A percentile compares a stretch with the other conserved stretches of the same genome.
These are phyloP conservation scores for Neurospora sp. DNA, from an alignment of 495 filamentous ascomycete species.

Conservation along the genomic window DNA sequence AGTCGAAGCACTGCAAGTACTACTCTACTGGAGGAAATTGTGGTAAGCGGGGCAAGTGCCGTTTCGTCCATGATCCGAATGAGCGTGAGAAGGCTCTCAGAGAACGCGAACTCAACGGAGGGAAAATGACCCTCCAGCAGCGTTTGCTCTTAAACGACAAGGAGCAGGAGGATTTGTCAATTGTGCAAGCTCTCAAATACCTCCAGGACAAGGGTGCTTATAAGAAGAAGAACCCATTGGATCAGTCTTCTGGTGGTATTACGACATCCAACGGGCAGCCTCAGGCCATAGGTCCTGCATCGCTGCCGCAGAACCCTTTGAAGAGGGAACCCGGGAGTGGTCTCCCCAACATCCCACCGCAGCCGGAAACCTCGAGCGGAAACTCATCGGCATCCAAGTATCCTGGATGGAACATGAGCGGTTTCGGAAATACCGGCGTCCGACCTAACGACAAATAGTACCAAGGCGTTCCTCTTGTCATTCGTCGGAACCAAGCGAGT, in stretches of 20 bases:
- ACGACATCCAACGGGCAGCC: conserved; percentile 3
- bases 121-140: conserved; percentile 46
- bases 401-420: conserved; percentile 25
- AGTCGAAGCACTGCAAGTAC: conserved; percentile 49
- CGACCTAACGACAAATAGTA: conserved; percentile 16
- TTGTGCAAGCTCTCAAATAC: conserved; percentile 43
- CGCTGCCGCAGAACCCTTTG: conserved; percentile 11
- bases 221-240: neutral
- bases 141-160: conserved; percentile 47
- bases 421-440: conserved; percentile 25
- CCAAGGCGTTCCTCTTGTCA: neutral
- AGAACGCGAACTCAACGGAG: conserved; percentile 43
- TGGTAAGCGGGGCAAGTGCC: conserved; percentile 56
- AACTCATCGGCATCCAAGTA: conserved; percentile 10
- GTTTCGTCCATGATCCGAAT: conserved; percentile 47
- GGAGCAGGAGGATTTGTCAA: conserved; percentile 45
- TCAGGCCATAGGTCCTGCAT: neutral
- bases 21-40: conserved; percentile 50
- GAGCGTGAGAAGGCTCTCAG: conserved; percentile 43
- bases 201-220: conserved; percentile 33
- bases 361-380: conserved; percentile 5
- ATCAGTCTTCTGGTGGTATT: neutral
- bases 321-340: conserved; percentile 15
- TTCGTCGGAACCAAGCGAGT: neutral
- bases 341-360: conserved; percentile 23